Evolutionary conservation across 169 alveolate species (phyloP), one percentile per base, ranked within the genome.

Genomic region (Eimeria necatrix): DNA sequence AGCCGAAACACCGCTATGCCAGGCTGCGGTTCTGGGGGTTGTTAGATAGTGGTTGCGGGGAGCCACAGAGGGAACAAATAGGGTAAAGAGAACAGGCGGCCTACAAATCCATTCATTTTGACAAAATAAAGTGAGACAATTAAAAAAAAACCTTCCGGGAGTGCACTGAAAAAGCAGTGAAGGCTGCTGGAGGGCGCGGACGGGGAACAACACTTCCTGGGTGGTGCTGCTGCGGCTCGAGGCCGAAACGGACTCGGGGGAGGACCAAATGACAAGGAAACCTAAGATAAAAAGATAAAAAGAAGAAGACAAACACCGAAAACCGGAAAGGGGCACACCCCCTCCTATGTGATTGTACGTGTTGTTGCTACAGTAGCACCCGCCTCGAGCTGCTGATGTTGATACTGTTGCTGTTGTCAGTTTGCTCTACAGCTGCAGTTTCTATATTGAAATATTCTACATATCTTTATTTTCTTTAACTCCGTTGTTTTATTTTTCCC

Each of bases 351-450:
- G 52, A 51, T 26, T 26, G 76, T 22, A 18, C 12, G 26, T 22
- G 64, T n/a, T 64, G 76, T 51, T 32, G 52, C 56, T 73, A 32
- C 84, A 26, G 84, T 18, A 16, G 53, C 84, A 64, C 84, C 49
- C 84, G 7, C 84, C 53, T 73, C 56, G 18, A 8, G 26, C 53
- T 5, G 56, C 84, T 73, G 84, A 18, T 73, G 84, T 18, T 26
- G 68, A 56, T 56, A 2, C 16, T 8, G 84, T 51, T 73, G 84
- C 52, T 73, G 84, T 6, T 73, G 84, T 73, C 84, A 73, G 84
- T 73, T 51, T 7, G 24, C 1, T 12, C 84, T 6, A 32, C 18
- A 73, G 41, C 76, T 26, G 64, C n/a, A 56, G 2, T 1, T 16
- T 56, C 2, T 56, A 0, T 32, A 12, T 56, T 56, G 18, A 12